A percentile compares a stretch with the other conserved stretches of the same genome.
Conservation (phyloP, 768 basidiomycete species). For the Panaeolus papilionaceus region DNA sequence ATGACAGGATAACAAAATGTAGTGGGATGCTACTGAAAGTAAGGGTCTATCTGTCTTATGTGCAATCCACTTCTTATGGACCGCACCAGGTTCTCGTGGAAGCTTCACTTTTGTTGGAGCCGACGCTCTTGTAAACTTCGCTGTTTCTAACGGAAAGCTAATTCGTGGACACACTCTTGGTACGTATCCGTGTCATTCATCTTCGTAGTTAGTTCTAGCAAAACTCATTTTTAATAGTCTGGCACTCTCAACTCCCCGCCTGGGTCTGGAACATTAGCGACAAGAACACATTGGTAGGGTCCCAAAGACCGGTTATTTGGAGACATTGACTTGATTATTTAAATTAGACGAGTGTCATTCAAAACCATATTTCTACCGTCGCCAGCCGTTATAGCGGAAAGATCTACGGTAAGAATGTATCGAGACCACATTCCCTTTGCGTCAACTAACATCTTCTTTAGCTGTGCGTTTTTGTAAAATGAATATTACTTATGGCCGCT, state of each 20-base stretch:
- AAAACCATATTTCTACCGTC: slow-evolving; percentile 46
- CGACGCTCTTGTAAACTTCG: slow-evolving; percentile 42
- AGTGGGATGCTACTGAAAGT: slow-evolving; percentile 17
- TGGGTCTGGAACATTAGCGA: slow-evolving; percentile 42
- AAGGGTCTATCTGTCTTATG: background rate
- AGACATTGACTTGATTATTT: background rate
- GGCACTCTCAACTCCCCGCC: slow-evolving; percentile 44
- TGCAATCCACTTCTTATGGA: background rate
- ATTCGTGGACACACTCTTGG: slow-evolving; percentile 38
- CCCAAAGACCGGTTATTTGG: background rate
- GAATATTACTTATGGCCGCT: background rate
- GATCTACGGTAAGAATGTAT: slow-evolving; percentile 33
- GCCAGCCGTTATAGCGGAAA: slow-evolving; percentile 50
- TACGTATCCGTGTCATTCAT: slow-evolving; percentile 13
- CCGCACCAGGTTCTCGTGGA: slow-evolving; percentile 31
- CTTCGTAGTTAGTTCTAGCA: background rate
- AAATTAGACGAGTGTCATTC: slow-evolving; percentile 38
- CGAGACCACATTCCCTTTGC: background rate
- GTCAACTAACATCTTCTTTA: slow-evolving; percentile 11
- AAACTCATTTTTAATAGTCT: slow-evolving; percentile 23
- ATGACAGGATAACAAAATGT: background rate
- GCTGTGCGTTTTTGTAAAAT: slow-evolving; percentile 21
- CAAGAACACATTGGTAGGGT: slow-evolving; percentile 34
- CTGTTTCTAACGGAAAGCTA: slow-evolving; percentile 36
- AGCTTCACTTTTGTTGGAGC: slow-evolving; percentile 37